A percentile compares a stretch with the other conserved stretches of the same genome.
phyloP scores from a whole-genome alignment of 768 basidiomycete genomes.

The Russula dissimulans region DNA sequence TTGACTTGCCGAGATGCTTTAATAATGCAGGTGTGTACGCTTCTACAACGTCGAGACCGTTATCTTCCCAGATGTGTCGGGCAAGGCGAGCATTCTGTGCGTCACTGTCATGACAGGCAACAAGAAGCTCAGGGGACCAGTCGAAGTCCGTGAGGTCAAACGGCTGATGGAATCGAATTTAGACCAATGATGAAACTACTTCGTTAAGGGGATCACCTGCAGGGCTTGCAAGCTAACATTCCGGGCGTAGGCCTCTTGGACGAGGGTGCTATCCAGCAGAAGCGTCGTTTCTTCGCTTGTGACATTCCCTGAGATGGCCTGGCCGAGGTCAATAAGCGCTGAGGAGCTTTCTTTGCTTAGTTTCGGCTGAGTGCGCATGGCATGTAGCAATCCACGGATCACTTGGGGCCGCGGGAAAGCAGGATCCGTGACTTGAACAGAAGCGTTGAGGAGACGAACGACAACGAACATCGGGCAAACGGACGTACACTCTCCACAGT shows the following conservation, averaged over 20 bases:
- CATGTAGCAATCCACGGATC: constrained; percentile 58
- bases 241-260: constrained; percentile 82
- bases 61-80: constrained; percentile 85
- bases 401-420: constrained; percentile 68
- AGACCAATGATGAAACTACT: background rate
- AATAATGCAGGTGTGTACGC: constrained; percentile 49
- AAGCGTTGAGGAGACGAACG: constrained; percentile 1
- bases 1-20: constrained; percentile 53
- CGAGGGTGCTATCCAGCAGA: constrained; percentile 63
- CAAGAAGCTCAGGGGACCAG: constrained; percentile 84
- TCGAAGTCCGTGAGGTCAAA: constrained; percentile 92
- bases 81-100: constrained; percentile 85
- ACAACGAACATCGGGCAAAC: background rate
- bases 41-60: constrained; percentile 82
- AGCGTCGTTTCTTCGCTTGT: constrained; percentile 52
- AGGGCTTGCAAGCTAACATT: constrained; percentile 86
- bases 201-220: constrained; percentile 43
- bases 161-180: constrained; percentile 39
- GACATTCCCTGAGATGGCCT: constrained; percentile 62
- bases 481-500: constrained; percentile 62
- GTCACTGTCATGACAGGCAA: constrained; percentile 81
- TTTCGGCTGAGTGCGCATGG: constrained; percentile 69
- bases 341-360: constrained; percentile 79
- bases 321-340: constrained; percentile 70
- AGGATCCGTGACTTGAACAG: constrained; percentile 47